Percentiles rank a stretch among this genome's conserved stretches.
Conservation (phyloP, 306 rosid species). For the Cyamopsis tetragonoloba region DNA sequence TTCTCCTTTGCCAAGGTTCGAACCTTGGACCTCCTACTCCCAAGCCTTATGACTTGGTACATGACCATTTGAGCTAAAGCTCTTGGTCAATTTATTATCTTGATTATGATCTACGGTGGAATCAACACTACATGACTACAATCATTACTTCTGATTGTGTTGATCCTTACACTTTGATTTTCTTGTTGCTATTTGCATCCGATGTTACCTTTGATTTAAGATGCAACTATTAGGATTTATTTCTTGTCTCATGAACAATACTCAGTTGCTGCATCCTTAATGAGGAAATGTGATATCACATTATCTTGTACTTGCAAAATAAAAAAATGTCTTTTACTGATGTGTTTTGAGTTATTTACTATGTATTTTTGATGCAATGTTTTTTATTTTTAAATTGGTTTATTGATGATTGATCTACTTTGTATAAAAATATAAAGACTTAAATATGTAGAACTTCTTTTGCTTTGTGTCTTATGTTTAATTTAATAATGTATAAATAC, state of each 20-base stretch:
- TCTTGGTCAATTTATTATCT: no score
- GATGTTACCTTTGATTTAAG: background rate
- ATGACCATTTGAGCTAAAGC: no score
- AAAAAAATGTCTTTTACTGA: background rate
- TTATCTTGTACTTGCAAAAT: background rate
- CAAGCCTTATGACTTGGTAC: no score
- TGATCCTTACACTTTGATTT: background rate
- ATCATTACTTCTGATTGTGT: background rate
- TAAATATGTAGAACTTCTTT: background rate
- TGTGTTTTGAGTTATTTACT: background rate
- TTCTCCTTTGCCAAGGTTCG: no score
- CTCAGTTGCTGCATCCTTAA: background rate
- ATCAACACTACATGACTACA: background rate
- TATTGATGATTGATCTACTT: background rate
- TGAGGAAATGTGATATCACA: background rate
- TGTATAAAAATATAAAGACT: background rate
- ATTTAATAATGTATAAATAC: background rate
- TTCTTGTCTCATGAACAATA: background rate
- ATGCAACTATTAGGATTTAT: background rate
- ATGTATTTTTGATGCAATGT: background rate
- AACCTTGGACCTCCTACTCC: no score
- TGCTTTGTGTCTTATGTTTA: background rate
- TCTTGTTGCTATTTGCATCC: background rate
- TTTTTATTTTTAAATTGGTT: slow-evolving; percentile 15
- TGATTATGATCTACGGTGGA: background rate